phyloP scores from a whole-genome alignment of 169 alveolate species.

The Theileria luwenshuni region DNA sequence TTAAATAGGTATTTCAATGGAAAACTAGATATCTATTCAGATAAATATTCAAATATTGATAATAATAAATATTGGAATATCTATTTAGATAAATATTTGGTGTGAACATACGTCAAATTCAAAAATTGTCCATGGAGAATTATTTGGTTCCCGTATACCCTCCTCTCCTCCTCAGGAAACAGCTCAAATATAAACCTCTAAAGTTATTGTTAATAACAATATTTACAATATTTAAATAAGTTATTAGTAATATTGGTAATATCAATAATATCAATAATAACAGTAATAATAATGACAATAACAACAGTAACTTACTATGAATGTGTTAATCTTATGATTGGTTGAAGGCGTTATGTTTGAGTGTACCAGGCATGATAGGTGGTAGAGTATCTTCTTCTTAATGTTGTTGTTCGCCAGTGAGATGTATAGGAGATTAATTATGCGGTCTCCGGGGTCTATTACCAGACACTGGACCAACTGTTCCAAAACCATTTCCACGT shows the following conservation, averaged over 20 bases:
- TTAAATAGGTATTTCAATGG: background rate
- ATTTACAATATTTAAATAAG: background rate
- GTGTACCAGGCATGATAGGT: conserved; percentile 49
- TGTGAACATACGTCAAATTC: conserved; percentile 12
- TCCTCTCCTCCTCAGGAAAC: conserved; percentile 5
- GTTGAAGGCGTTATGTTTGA: conserved; percentile 2
- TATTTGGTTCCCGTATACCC: conserved; percentile 13
- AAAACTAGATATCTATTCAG: too few species aligned
- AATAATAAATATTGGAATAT: too few species aligned
- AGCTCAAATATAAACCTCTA: conserved; percentile 17
- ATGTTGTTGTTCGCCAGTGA: conserved; percentile 21
- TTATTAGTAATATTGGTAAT: background rate
- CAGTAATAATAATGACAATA: background rate
- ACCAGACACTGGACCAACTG: conserved; percentile 57
- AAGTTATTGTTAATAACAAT: background rate
- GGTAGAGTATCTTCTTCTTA: conserved; percentile 31
- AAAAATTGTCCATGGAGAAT: conserved; percentile 20
- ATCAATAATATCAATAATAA: background rate
- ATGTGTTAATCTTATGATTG: conserved; percentile 31
- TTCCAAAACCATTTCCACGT: conserved; percentile 35
- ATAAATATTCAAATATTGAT: background rate
- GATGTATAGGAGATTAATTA: conserved; percentile 36
- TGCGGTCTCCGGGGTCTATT: conserved; percentile 65
- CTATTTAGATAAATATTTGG: too few species aligned
- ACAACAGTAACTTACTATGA: conserved; percentile 20